Base-by-base conservation (phyloP, 192 early-diverging fungal species). In the Jimgerdemannia flammicorona region DNA sequence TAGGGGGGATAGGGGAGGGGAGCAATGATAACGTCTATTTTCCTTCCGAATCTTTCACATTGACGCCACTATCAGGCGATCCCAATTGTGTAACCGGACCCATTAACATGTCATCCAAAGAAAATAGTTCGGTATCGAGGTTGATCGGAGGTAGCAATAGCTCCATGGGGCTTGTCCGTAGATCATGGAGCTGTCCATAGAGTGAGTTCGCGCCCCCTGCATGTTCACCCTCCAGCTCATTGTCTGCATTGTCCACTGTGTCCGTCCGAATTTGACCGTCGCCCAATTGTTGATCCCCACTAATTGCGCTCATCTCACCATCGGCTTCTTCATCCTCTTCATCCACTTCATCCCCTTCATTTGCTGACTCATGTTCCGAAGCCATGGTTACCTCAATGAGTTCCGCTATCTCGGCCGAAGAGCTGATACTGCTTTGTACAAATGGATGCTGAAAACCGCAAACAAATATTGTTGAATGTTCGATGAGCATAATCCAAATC, bases 361-460 rank as follows among this genome's bases (percentile, higher is more conserved):
- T 72, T 43, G 42, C 59, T 20, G 75, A 69, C 66, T 75, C 75
- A 19, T 77, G 75, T 6, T 74, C 49, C 40, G 76, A 59, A 40
- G 74, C 75, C 19, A 77, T 64, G 3, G 80, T 81, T 20, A 72
- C 71, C 54, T 79, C 72, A 43, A 80, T 78, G 44, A 78, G 44
- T 75, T 83, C 81, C 76, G 86, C 67, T 77, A 87, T 69, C 79
- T 84, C 43, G 81, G 85, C 43, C 80, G 89, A 77, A 86, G 92
- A 68, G 88, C 79, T 77, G 85, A 91, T 59, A 87, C 85, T 44
- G 87, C 84, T 67, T 87, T 86, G 71, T 77, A 89, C 72, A 89
- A 90, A 69, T 85, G 92, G 73, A 76, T 84, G 83, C 81, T 83
- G 67, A 63, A 19, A 66, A 39, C 43, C 40, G 70, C 40, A 66